phyloP scores from a whole-genome alignment of 768 basidiomycete species.

The Termitomyces sp. region DNA sequence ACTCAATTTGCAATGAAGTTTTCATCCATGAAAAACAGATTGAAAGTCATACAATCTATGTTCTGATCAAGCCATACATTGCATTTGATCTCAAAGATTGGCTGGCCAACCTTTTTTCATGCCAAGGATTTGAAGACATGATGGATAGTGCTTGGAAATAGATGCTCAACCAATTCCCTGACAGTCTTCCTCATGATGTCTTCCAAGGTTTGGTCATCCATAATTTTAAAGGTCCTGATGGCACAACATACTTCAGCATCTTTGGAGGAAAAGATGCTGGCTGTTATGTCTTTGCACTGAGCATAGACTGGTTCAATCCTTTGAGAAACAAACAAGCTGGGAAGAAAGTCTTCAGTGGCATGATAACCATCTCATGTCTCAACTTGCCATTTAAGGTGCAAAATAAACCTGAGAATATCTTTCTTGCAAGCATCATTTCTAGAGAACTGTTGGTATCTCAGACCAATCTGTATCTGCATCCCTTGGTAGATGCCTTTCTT shows the following conservation, averaged over 20 bases:
- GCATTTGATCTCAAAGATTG: too few relatives aligned
- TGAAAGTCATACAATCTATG: slow-evolving; percentile 1
- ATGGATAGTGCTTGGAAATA: too few relatives aligned
- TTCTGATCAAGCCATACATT: background rate
- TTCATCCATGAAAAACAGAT: background rate
- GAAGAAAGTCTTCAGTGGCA: slow-evolving; percentile 23
- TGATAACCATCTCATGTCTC: too few relatives aligned
- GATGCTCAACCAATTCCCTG: too few relatives aligned
- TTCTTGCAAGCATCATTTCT: slow-evolving; percentile 30
- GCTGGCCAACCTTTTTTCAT: too few relatives aligned
- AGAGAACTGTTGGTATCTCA: slow-evolving; percentile 24
- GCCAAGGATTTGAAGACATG: too few relatives aligned
- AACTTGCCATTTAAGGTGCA: too few relatives aligned
- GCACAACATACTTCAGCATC: too few relatives aligned
- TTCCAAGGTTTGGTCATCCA: too few relatives aligned
- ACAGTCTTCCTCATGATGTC: too few relatives aligned
- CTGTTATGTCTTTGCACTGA: slow-evolving; percentile 24
- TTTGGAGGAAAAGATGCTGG: slow-evolving; percentile 9
- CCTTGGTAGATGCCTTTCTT: slow-evolving; percentile 22
- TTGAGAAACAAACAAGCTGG: slow-evolving; percentile 18
- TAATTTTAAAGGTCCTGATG: too few relatives aligned
- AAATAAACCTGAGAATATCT: slow-evolving; percentile 28
- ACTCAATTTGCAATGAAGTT: background rate
- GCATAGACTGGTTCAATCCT: slow-evolving; percentile 22
- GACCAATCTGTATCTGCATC: slow-evolving; percentile 21